These are phyloP conservation scores for Trichopus zeylanicus DNA, from an alignment of 116 monocot species.

Conservation along the genomic window DNA sequence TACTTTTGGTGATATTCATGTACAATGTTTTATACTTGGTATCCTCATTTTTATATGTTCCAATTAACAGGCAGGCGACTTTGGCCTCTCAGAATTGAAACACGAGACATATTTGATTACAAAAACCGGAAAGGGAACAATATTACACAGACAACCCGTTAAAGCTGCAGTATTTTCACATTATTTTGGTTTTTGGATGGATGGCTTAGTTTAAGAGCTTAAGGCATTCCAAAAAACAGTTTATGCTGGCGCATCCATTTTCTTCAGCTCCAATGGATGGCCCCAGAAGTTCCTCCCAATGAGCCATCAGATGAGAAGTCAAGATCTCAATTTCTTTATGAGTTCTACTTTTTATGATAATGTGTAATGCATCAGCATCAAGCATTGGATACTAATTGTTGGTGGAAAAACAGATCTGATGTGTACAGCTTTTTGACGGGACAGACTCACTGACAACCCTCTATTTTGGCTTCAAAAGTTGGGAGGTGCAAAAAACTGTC, in stretches of 20 bases:
- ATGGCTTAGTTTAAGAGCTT: too few species aligned
- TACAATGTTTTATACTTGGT: neutral
- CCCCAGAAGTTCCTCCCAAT: slow-evolving; percentile 97
- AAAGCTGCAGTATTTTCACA: neutral
- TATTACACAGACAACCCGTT: slow-evolving; percentile 2
- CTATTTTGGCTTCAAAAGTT: too few species aligned
- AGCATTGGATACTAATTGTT: neutral
- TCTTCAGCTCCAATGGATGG: slow-evolving; percentile 98
- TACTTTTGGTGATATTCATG: neutral
- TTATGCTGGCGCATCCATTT: neutral
- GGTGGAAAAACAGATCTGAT: slow-evolving; percentile 63
- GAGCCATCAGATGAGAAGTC: slow-evolving; percentile 93
- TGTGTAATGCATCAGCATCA: too few species aligned
- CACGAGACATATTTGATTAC: slow-evolving; percentile 36
- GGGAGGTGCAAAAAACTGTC: too few species aligned
- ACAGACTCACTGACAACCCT: too few species aligned
- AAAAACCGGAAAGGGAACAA: slow-evolving; percentile 44
- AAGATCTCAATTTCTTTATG: neutral
- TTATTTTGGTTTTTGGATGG: too few species aligned
- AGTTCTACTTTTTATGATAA: slow-evolving; percentile 2
- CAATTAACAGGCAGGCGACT: slow-evolving; percentile 32
- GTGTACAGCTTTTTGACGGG: slow-evolving; percentile 95
- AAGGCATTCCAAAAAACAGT: too few species aligned
- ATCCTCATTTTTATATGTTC: neutral
- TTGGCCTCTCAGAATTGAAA: slow-evolving; percentile 44